Percentiles rank a stretch among this genome's conserved stretches.
Evolutionary conservation across 2,329 filamentous ascomycete species (phyloP).

Genomic region (Trichophyton equinum): DNA sequence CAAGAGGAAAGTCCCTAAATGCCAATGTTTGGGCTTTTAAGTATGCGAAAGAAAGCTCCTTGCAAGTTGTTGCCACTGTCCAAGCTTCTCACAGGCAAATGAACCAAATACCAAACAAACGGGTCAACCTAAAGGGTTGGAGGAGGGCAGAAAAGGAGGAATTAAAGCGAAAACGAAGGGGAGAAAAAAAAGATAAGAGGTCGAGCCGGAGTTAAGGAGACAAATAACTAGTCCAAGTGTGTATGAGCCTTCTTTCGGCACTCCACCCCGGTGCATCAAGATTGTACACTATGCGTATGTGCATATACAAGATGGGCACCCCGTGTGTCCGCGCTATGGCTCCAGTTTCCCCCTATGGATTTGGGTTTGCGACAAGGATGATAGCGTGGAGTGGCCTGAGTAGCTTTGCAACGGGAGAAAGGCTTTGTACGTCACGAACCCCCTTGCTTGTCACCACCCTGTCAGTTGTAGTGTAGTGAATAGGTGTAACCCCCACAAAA

Average conservation of each 20-base stretch:
- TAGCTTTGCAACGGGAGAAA: not conserved
- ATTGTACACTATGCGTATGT: not conserved
- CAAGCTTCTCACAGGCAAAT: not conserved
- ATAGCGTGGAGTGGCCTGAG: not conserved
- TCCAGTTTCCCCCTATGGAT: not conserved
- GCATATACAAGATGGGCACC: not conserved
- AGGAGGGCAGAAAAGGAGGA: not conserved
- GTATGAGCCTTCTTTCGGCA: not conserved
- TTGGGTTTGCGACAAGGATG: not conserved
- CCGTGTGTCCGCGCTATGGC: not conserved
- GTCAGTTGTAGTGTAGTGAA: no score
- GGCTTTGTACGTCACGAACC: not conserved
- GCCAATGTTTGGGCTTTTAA: not conserved
- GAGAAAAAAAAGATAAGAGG: no score
- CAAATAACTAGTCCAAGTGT: not conserved
- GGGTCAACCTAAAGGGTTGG: not conserved
- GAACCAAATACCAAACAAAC: not conserved
- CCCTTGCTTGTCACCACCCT: no score
- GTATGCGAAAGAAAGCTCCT: not conserved
- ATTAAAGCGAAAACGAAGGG: not conserved
- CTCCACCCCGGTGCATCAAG: not conserved
- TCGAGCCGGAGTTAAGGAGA: not conserved
- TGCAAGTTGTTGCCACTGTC: not conserved
- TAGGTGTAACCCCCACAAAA: not conserved
- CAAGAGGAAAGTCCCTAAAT: not conserved